phyloP scores from a whole-genome alignment of 352 stramenopile species.

The Phytopythium litorale region DNA sequence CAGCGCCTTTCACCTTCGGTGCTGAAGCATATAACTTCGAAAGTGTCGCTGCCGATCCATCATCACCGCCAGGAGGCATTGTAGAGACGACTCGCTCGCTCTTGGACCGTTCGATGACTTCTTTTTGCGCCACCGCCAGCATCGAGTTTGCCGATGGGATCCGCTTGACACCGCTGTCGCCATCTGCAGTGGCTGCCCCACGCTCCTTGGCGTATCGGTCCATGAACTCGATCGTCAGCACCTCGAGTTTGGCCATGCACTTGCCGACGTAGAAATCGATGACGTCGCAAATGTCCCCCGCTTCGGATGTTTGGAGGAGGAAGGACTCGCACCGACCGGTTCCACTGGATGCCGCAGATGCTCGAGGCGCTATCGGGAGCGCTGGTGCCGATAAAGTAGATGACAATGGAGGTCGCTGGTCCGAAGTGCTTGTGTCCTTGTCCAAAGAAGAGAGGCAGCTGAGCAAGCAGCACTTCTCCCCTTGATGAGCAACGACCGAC shows the following conservation, averaged over 20 bases:
- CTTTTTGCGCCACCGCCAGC: background rate
- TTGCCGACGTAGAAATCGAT: constrained; percentile 82
- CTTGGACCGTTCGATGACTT: constrained; percentile 1
- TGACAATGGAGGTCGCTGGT: background rate
- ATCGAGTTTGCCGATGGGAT: background rate
- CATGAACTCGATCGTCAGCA: constrained; percentile 29
- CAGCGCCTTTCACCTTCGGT: background rate
- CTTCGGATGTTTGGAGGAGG: constrained; percentile 55
- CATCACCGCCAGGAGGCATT: background rate
- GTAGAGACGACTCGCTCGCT: background rate
- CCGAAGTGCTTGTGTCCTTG: background rate
- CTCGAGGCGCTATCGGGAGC: background rate
- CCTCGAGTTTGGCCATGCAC: constrained; percentile 74
- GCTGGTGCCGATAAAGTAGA: background rate
- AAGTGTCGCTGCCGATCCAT: background rate
- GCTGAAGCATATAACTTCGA: background rate
- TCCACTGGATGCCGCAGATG: background rate
- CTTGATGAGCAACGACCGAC: constrained; percentile 55
- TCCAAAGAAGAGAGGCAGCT: constrained; percentile 23
- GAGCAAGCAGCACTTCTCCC: constrained; percentile 53
- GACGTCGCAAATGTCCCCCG: constrained; percentile 44
- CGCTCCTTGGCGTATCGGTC: constrained; percentile 11
- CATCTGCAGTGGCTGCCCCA: background rate
- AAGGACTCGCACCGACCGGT: constrained; percentile 33
- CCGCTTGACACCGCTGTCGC: background rate